Percentiles rank a stretch among this genome's conserved stretches.
phyloP scores from a whole-genome alignment of 2,329 filamentous ascomycete species.

The Trichoderma semiorbis region DNA sequence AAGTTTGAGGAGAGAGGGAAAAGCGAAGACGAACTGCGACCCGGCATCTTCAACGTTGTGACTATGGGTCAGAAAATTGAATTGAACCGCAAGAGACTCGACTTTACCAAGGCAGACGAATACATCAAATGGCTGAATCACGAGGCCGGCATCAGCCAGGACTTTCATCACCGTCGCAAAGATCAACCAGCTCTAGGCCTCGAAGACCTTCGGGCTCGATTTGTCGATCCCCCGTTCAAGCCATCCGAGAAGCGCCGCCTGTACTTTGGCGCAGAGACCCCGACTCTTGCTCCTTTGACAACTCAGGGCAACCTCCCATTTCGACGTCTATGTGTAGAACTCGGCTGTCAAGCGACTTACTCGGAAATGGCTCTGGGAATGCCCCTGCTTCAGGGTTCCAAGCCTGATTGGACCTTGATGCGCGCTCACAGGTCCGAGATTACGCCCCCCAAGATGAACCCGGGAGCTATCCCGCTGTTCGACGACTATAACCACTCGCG shows the following conservation, averaged over 20 bases:
- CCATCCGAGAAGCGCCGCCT: slow-evolving; percentile 90
- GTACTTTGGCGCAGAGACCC: slow-evolving; percentile 93
- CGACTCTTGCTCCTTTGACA: slow-evolving; percentile 87
- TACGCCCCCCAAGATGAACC: slow-evolving; percentile 63
- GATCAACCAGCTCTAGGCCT: slow-evolving; percentile 43
- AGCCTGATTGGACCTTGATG: slow-evolving; percentile 91
- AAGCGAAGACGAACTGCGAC: slow-evolving; percentile 47
- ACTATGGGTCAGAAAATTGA: slow-evolving; percentile 66
- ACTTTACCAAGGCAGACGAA: slow-evolving; percentile 69
- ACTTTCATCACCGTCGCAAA: slow-evolving; percentile 40
- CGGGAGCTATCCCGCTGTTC: slow-evolving; percentile 52
- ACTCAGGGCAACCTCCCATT: slow-evolving; percentile 97
- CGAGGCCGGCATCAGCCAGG: slow-evolving; percentile 44
- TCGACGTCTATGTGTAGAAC: slow-evolving; percentile 79
- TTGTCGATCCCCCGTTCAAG: slow-evolving; percentile 79
- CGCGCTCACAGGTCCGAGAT: slow-evolving; percentile 86
- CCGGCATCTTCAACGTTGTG: slow-evolving; percentile 73
- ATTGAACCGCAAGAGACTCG: slow-evolving; percentile 67
- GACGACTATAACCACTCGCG: slow-evolving; percentile 75
- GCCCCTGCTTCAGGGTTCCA: slow-evolving; percentile 83
- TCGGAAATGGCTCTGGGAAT: slow-evolving; percentile 97
- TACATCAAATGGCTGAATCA: slow-evolving; percentile 76
- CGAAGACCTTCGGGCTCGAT: slow-evolving; percentile 74
- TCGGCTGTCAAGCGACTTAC: slow-evolving; percentile 91
- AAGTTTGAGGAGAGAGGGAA: slow-evolving; percentile 29